Evolutionary conservation across 805 yeast genomes (phyloP).

Genomic region (Pichia scutulata): DNA sequence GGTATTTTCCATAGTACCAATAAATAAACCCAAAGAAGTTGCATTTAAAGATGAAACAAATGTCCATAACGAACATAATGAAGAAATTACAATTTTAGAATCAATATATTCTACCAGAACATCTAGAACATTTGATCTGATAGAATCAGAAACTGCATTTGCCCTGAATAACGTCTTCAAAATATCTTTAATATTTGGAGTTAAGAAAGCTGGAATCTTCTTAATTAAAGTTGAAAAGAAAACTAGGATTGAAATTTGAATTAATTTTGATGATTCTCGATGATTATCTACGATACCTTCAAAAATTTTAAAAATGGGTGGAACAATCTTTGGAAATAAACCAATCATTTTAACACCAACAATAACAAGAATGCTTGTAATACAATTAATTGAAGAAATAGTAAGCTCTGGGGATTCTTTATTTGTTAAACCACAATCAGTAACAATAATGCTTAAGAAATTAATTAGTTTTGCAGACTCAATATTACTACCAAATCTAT

Average conservation of each 20-base stretch:
- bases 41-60: slow-evolving; percentile 31
- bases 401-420: slow-evolving; percentile 46
- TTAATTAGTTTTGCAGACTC: slow-evolving; percentile 41
- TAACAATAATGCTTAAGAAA: slow-evolving; percentile 42
- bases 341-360: slow-evolving; percentile 85
- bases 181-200: slow-evolving; percentile 58
- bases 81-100: slow-evolving; percentile 49
- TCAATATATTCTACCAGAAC: slow-evolving; percentile 63
- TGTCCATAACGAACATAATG: slow-evolving; percentile 60
- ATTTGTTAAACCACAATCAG: slow-evolving; percentile 45
- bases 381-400: slow-evolving; percentile 65
- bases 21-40: slow-evolving; percentile 56
- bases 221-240: slow-evolving; percentile 68
- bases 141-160: slow-evolving; percentile 47
- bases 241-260: slow-evolving; percentile 67
- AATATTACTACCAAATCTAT: slow-evolving; percentile 50
- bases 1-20: slow-evolving; percentile 57
- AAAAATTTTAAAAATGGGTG: slow-evolving; percentile 61
- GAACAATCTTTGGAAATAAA: slow-evolving; percentile 75
- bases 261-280: slow-evolving; percentile 28
- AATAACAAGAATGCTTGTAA: slow-evolving; percentile 60
- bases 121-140: slow-evolving; percentile 56
- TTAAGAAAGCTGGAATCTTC: slow-evolving; percentile 79
- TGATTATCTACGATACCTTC: slow-evolving; percentile 28
- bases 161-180: slow-evolving; percentile 52